These are phyloP conservation scores for Aureobasidium vineae DNA, from an alignment of 2,329 filamentous ascomycete genomes.

Conservation along the genomic window DNA sequence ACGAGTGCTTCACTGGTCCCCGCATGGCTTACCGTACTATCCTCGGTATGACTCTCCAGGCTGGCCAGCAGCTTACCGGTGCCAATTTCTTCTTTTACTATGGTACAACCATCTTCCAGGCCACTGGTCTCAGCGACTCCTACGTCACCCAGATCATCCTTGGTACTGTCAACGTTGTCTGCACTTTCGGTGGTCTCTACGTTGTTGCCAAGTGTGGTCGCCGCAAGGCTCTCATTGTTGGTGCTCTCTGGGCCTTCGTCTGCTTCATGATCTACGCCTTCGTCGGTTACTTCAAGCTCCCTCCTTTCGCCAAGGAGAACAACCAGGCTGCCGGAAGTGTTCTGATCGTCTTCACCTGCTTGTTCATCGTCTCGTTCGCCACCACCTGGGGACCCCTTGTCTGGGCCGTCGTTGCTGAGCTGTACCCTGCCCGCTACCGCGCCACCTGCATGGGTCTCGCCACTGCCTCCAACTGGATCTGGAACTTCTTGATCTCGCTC, in stretches of 20 bases:
- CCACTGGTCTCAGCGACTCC: conserved; percentile 38
- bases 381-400: conserved; percentile 40
- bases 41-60: conserved; percentile 37
- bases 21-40: conserved; percentile 37
- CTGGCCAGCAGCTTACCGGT: conserved; percentile 38
- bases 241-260: conserved; percentile 43
- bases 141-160: conserved; percentile 52
- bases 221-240: conserved; percentile 48
- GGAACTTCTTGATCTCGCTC: conserved; percentile 45
- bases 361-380: conserved; percentile 40
- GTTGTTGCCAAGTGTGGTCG: conserved; percentile 52
- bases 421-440: conserved; percentile 42
- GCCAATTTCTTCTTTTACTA: conserved; percentile 40
- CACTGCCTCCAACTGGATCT: conserved; percentile 47
- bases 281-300: conserved; percentile 36
- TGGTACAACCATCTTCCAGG: conserved; percentile 51
- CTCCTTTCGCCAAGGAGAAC: conserved; percentile 30
- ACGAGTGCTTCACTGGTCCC: conserved; percentile 35
- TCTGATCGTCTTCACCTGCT: conserved; percentile 41
- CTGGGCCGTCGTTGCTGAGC: conserved; percentile 40
- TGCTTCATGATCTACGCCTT: conserved; percentile 63
- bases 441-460: conserved; percentile 48
- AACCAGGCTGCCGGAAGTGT: conserved; percentile 36
- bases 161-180: conserved; percentile 49
- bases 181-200: conserved; percentile 49